Evolutionary conservation across 768 basidiomycete genomes (phyloP).

Genomic region (Mycena haematopus): DNA sequence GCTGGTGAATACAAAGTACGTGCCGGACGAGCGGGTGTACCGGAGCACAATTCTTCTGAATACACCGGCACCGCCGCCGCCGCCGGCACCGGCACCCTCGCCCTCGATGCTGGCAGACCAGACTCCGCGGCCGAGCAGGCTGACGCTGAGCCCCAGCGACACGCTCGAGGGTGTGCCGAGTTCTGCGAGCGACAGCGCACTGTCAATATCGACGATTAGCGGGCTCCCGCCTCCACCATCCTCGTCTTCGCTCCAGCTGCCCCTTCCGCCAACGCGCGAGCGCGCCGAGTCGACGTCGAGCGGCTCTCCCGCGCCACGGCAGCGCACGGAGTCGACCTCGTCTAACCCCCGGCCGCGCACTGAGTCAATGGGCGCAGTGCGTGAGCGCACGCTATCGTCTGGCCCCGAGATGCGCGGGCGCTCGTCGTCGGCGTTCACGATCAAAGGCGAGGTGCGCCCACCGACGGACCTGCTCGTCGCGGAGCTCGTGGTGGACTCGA

Average conservation of each 20-base stretch:
- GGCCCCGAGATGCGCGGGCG: conserved; percentile 44
- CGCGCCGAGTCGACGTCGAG: conserved; percentile 19
- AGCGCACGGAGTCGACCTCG: conserved; percentile 20
- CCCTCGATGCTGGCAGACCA: conserved; percentile 25
- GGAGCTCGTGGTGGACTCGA: conserved; percentile 83
- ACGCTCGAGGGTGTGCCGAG: conserved; percentile 22
- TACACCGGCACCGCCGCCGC: conserved; percentile 33
- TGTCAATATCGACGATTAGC: conserved; percentile 13
- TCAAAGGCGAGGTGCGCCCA: conserved; percentile 65
- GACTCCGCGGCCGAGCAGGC: conserved; percentile 49
- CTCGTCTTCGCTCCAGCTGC: conserved; percentile 25
- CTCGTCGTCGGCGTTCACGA: conserved; percentile 63
- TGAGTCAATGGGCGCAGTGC: background rate
- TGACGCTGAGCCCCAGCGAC: conserved; percentile 38
- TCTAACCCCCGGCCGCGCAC: conserved; percentile 10
- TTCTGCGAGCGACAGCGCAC: conserved; percentile 21
- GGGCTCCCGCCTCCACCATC: conserved; percentile 35
- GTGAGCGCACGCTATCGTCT: conserved; percentile 43
- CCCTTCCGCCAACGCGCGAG: conserved; percentile 4
- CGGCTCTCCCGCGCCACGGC: conserved; percentile 13
- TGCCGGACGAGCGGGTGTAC: conserved; percentile 57
- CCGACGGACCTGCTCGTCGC: conserved; percentile 76
- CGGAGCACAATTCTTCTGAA: conserved; percentile 56
- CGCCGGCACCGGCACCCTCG: conserved; percentile 29
- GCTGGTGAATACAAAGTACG: conserved; percentile 62